These are phyloP conservation scores for Penicillium egyptiacum DNA, from an alignment of 495 filamentous ascomycete genomes.

Conservation along the genomic window DNA sequence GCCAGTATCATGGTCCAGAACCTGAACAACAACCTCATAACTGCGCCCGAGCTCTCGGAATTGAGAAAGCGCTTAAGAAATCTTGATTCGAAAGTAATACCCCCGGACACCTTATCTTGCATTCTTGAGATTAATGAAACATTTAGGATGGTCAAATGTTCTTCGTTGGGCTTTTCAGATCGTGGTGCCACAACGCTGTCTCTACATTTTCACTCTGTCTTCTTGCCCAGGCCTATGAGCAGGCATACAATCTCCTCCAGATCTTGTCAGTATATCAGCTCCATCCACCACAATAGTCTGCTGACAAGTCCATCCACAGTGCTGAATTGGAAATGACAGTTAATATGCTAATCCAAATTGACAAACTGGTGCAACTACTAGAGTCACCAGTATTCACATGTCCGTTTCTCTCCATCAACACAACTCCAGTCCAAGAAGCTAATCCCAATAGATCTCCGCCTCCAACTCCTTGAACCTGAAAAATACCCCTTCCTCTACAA, in stretches of 20 bases:
- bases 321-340: conserved; percentile 99
- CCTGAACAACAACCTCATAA: conserved; percentile 98
- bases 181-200: conserved; percentile 99
- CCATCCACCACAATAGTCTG: not conserved
- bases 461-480: conserved; percentile 97
- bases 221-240: conserved; percentile 96
- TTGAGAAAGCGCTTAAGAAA: conserved; percentile 87
- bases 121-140: conserved; percentile 14
- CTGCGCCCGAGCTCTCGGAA: conserved; percentile 89
- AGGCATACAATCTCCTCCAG: conserved; percentile 93
- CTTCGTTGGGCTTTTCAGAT: conserved; percentile 90
- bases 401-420: conserved; percentile 34
- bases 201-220: conserved; percentile 96
- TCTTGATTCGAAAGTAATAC: conserved; percentile 73
- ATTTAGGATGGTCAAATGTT: conserved; percentile 85
- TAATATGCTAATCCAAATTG: conserved; percentile 97
- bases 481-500: conserved; percentile 96
- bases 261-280: conserved; percentile 70
- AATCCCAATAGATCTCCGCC: conserved; percentile 68
- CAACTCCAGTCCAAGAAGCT: conserved; percentile 9
- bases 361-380: conserved; percentile 95
- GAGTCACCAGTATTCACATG: conserved; percentile 98
- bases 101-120: not conserved
- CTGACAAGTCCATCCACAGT: conserved; percentile 52
- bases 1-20: conserved; percentile 99